Base-by-base conservation (phyloP, 768 basidiomycete genomes). In the Tephrocybe sp. region DNA sequence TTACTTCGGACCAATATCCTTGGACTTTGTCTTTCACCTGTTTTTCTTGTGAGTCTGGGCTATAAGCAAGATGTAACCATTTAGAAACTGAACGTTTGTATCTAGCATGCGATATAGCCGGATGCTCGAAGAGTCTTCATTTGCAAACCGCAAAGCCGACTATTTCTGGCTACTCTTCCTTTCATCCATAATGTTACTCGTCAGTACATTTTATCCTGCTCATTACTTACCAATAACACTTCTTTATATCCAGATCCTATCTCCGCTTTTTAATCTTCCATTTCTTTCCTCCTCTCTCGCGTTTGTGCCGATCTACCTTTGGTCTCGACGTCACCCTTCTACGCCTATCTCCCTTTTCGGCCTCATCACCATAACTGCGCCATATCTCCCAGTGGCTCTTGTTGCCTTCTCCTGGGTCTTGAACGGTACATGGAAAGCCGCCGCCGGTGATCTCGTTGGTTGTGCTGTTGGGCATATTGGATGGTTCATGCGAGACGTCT, bases 301-400 rank as follows among this genome's bases (percentile, higher is more conserved):
- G 0, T 97, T 95, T 61, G 91, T 95, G 2, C 88, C 95, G 3
- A 97, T 97, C 33, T 99, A 99, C 66, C 76, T 98, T 52, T 99
- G 97, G 97, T 93, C 94, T 15, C 76, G 95, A 45, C 79, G 94
- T 18, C 95, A 99, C 64, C 94, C 95, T 3, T 83, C 87, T 3
- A 91, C 93, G 3, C 91, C 92, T n/a, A 93, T 99, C 50, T 94
- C 92, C 2, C 80, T 99, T 13, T 97, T 99, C 59, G 95, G 95
- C 8, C 73, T 98, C 22, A 77, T 98, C 60, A 97, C 91, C 3
- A 94, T 99, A 61, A 88, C 91, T 0, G 95, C 95, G 0, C 92
- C 95, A 0, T 97, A 99, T 66, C 84, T 99, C 5, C 95, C 95
- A 2, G 69, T 94, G 24, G 93, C 92, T 0, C 84, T 98, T 27